These are phyloP conservation scores for Aegilops sharonensis DNA, from an alignment of 176 grass and related monocot species.

Conservation along the genomic window DNA sequence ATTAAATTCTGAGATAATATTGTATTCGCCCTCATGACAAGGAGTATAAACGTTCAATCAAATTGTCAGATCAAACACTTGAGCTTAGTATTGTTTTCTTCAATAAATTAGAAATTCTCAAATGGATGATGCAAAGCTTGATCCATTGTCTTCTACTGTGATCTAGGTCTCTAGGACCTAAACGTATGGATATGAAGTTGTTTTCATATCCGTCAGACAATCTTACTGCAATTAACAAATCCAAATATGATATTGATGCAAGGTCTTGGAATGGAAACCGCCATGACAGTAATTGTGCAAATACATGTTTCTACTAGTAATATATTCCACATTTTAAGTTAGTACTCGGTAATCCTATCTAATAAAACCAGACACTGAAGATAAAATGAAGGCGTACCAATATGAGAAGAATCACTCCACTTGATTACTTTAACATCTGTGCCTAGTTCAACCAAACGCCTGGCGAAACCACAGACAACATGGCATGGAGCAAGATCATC, in stretches of 20 bases:
- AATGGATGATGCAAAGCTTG: background rate
- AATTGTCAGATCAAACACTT: constrained; percentile 4
- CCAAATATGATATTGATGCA: background rate
- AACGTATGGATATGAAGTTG: background rate
- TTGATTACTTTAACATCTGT: constrained; percentile 80
- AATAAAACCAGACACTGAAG: background rate
- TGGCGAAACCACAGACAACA: constrained; percentile 72
- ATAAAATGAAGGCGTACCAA: constrained; percentile 45
- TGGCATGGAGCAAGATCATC: constrained; percentile 83
- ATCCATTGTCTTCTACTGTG: background rate
- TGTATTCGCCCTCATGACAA: background rate
- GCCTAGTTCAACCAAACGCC: constrained; percentile 64
- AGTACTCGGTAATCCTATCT: background rate
- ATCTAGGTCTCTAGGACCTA: background rate
- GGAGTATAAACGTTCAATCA: background rate
- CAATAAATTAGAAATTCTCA: background rate
- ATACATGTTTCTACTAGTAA: background rate
- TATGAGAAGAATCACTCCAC: constrained; percentile 70
- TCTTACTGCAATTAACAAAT: constrained; percentile 10
- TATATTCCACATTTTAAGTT: background rate
- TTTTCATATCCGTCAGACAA: background rate
- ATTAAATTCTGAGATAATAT: background rate
- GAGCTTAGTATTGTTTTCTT: background rate
- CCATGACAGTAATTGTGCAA: constrained; percentile 12
- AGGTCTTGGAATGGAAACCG: background rate